These are phyloP conservation scores for Astrothelium macrocarpum DNA, from an alignment of 495 filamentous ascomycete species.

Conservation along the genomic window DNA sequence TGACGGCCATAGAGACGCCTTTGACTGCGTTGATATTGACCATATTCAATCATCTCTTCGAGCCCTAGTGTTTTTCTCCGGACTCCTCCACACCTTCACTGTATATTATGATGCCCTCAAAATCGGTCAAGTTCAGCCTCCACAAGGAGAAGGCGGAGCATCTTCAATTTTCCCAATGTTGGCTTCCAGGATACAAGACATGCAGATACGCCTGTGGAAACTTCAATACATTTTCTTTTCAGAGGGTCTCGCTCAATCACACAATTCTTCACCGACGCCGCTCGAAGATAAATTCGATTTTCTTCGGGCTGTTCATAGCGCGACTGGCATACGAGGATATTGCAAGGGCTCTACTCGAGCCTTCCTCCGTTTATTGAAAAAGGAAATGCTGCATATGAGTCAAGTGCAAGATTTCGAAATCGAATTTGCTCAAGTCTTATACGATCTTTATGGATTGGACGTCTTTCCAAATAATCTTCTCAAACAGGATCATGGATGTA, in stretches of 20 bases:
- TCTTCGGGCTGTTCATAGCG: conserved; percentile 68
- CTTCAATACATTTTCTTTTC: conserved; percentile 66
- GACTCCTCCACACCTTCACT: conserved; percentile 65
- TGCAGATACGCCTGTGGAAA: conserved; percentile 82
- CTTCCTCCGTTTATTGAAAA: conserved; percentile 80
- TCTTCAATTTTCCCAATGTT: conserved; percentile 38
- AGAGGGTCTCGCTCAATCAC: conserved; percentile 61
- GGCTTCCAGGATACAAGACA: conserved; percentile 68
- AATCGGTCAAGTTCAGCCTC: conserved; percentile 50
- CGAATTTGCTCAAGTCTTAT: conserved; percentile 80
- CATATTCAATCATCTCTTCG: conserved; percentile 61
- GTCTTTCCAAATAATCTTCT: conserved; percentile 53
- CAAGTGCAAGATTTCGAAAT: conserved; percentile 36
- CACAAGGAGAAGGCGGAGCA: conserved; percentile 33
- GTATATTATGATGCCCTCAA: conserved; percentile 74
- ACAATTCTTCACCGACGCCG: conserved; percentile 48
- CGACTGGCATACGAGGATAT: conserved; percentile 73
- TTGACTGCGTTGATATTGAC: conserved; percentile 73
- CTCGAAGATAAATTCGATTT: conserved; percentile 64
- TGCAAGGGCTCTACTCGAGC: conserved; percentile 78
- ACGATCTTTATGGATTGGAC: conserved; percentile 76
- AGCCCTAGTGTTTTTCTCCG: conserved; percentile 54
- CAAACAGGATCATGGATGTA: conserved; percentile 61
- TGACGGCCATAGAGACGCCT: conserved; percentile 51
- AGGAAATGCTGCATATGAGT: conserved; percentile 45